Base-by-base conservation (phyloP, 352 stramenopile genomes). In the Pythium apleroticum region DNA sequence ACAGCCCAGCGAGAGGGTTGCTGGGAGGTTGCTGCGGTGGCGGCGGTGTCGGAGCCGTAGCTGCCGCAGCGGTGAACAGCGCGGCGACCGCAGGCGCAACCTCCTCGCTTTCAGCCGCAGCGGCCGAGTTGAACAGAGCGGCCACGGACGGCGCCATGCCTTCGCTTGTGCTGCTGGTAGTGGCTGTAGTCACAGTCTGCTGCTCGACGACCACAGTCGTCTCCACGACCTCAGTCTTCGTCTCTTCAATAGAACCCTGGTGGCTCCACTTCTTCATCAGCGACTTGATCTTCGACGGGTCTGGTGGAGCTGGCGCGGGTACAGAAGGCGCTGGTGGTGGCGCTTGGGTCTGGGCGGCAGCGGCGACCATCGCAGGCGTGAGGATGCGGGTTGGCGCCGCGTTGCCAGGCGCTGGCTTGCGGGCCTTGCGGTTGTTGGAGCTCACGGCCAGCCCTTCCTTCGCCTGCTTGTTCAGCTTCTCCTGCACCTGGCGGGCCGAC, bases 241-340 rank as follows among this genome's bases (percentile, higher is more conserved):
- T 20, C 49, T 52, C 31, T 49, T 53, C 17, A 57, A 55, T 3
- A 20, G 14, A 27, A 24, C 67, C 74, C 25, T 79, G 71, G 28
- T 72, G 65, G 30, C 67, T 82, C 82, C 83, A 91, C 60, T 90
- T 91, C 33, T 72, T 65, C 46, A 91, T 74, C 12, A 91, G 56
- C 57, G 77, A 69, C 46, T 88, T 71, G 35, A 90, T 90, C 71
- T 91, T 86, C 15, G 77, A 69, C 3, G 75, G 72, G 56, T 85
- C 72, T 35, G 80, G 80, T 28, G 74, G 76, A 15, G 59, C 10
- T 12, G 59, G 59, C 14, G 63, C 30, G n/a, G 77, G 77, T 31
- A 55, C 28, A 4, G 46, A 31, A n/a, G 55, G 37, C 17, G 62
- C 24, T 45, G 58, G 54, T 3, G 4, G 41, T 11, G 49, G 52